A percentile compares a stretch with the other conserved stretches of the same genome.
Conservation (phyloP, 208 protist genomes). For the Phytomonas francai region DNA sequence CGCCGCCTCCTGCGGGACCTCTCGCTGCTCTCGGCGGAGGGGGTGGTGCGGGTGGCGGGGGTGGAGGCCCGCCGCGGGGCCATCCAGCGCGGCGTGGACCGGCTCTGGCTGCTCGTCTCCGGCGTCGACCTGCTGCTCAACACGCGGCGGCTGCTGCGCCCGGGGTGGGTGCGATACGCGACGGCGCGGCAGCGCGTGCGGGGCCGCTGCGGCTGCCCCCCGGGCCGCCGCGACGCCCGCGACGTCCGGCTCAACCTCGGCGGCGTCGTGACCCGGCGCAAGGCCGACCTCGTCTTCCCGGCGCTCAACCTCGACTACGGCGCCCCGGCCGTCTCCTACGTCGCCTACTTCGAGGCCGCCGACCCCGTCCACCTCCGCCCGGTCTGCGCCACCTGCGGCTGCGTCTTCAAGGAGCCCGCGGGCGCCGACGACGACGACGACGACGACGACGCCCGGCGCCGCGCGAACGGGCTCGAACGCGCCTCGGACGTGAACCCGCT, state of each 20-base stretch:
- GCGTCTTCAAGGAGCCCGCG: slow-evolving; percentile 33
- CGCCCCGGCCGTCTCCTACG: slow-evolving; percentile 50
- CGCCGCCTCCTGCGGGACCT: slow-evolving; percentile 70
- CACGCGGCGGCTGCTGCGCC: slow-evolving; percentile 51
- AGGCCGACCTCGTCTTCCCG: slow-evolving; percentile 64
- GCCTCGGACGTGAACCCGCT: not conserved
- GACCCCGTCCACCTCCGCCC: slow-evolving; percentile 57
- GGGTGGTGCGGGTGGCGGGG: slow-evolving; percentile 33
- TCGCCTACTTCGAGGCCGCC: slow-evolving; percentile 73
- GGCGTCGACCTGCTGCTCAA: slow-evolving; percentile 72
- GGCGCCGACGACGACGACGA: not conserved
- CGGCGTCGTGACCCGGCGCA: slow-evolving; percentile 48
- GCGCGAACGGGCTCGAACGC: too few relatives aligned
- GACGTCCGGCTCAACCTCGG: slow-evolving; percentile 38
- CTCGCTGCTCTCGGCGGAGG: slow-evolving; percentile 60
- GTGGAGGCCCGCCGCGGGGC: slow-evolving; percentile 48
- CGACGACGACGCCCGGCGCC: not conserved
- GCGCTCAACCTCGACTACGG: slow-evolving; percentile 79
- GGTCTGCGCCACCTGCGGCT: slow-evolving; percentile 66
- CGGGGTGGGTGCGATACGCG: slow-evolving; percentile 69
- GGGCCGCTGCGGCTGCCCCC: slow-evolving; percentile 53
- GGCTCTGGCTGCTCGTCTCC: slow-evolving; percentile 61
- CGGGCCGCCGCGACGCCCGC: slow-evolving; percentile 16
- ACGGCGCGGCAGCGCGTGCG: slow-evolving; percentile 45
- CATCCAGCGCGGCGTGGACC: slow-evolving; percentile 49